Evolutionary conservation across 495 filamentous ascomycete genomes (phyloP).

Genomic region (Neurospora sp.): DNA sequence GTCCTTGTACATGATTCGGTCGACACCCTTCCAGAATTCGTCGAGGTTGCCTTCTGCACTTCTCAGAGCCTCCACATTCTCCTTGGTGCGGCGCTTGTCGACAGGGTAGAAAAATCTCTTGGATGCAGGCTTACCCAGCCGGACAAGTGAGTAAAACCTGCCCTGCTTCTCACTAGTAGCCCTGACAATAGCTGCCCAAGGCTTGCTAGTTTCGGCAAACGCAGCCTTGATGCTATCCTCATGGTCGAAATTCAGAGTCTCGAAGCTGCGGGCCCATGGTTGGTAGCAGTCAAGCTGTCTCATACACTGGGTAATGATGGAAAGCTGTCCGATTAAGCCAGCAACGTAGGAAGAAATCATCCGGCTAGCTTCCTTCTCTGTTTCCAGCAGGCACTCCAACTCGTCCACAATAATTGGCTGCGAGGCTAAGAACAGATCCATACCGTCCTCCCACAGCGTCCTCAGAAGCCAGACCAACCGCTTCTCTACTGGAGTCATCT

Average conservation of each 20-base stretch:
- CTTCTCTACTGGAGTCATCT: conserved; percentile 6
- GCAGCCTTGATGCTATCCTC: conserved; percentile 14
- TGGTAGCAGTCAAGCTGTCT: conserved; percentile 36
- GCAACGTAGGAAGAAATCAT: conserved; percentile 31
- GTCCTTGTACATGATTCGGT: conserved; percentile 1
- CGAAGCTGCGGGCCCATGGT: conserved; percentile 37
- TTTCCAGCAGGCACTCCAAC: conserved; percentile 32
- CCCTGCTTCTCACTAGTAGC: conserved; percentile 7
- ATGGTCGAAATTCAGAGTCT: conserved; percentile 9
- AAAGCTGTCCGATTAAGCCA: conserved; percentile 30
- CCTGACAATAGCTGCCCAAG: conserved; percentile 4
- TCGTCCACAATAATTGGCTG: conserved; percentile 32
- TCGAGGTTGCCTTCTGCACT: conserved; percentile 40
- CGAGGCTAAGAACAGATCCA: conserved; percentile 18
- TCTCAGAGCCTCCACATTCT: conserved; percentile 26
- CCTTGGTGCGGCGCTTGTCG: conserved; percentile 36
- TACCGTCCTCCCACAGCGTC: conserved; percentile 14
- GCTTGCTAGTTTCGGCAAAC: conserved; percentile 8
- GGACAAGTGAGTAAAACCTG: background rate
- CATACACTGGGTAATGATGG: conserved; percentile 30
- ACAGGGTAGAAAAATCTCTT: conserved; percentile 38
- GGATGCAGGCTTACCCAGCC: conserved; percentile 20
- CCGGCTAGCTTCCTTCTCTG: conserved; percentile 21
- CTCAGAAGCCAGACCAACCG: conserved; percentile 28
- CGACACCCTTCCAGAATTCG: conserved; percentile 32